A percentile compares a stretch with the other conserved stretches of the same genome.
Conservation (phyloP, 2,329 filamentous ascomycete genomes). For the Metarhizium album region DNA sequence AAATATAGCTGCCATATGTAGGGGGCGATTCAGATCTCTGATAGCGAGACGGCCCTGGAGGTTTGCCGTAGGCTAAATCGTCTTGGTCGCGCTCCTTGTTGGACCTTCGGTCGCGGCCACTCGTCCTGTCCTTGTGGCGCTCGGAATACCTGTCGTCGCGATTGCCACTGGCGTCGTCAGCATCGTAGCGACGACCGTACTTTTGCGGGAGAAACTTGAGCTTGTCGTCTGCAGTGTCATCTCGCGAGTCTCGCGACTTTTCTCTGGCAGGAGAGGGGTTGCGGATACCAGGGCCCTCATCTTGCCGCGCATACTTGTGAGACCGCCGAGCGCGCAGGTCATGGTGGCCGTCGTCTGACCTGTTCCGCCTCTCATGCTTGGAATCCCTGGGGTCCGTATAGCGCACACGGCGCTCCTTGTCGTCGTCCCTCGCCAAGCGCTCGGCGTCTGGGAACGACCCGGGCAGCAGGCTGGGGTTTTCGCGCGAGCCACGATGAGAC, state of each 20-base stretch:
- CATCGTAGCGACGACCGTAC: constrained; percentile 29
- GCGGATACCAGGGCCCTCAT: constrained; percentile 11
- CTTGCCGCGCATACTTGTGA: constrained; percentile 3
- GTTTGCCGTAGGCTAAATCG: constrained; percentile 40
- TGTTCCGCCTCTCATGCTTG: constrained; percentile 8
- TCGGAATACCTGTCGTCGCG: constrained; percentile 8
- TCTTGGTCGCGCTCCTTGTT: constrained; percentile 26
- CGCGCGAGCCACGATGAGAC: constrained; percentile 25
- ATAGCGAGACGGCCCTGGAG: constrained; percentile 15
- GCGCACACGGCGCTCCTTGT: constrained; percentile 12
- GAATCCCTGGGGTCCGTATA: constrained; percentile 16
- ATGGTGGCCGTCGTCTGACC: constrained; percentile 4
- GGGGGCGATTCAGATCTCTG: constrained; percentile 11
- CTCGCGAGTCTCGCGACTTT: constrained; percentile 9
- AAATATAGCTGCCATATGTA: constrained; percentile 19
- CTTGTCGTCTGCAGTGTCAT: constrained; percentile 23
- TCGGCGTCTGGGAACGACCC: constrained; percentile 24
- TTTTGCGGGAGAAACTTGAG: constrained; percentile 37
- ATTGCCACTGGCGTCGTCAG: constrained; percentile 6
- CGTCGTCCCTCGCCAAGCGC: constrained; percentile 10
- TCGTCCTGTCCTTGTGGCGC: constrained; percentile 15
- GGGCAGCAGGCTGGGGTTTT: constrained; percentile 16
- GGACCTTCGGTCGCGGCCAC: constrained; percentile 9
- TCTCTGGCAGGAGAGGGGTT: constrained; percentile 11
- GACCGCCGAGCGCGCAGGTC: neutral